A percentile compares a stretch with the other conserved stretches of the same genome.
Conservation (phyloP, 2,329 filamentous ascomycete species). For the Neofusicoccum sp. region DNA sequence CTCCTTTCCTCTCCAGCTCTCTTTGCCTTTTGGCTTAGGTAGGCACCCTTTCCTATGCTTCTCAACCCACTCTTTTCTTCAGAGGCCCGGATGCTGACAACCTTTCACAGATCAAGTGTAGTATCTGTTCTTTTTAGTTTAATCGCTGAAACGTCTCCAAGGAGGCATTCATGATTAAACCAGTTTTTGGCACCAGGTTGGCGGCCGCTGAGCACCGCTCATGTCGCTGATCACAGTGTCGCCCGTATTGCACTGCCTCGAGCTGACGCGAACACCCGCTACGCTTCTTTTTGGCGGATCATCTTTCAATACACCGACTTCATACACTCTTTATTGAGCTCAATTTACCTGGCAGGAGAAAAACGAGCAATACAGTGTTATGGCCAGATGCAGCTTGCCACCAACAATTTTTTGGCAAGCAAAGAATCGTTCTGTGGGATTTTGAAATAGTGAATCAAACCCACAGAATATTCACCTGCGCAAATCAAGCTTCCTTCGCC, state of each 20-base stretch:
- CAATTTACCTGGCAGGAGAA: too few species aligned
- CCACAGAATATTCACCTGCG: too few species aligned
- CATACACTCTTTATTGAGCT: too few species aligned
- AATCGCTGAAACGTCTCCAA: background rate
- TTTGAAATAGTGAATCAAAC: too few species aligned
- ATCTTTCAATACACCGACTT: background rate
- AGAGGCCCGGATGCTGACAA: too few species aligned
- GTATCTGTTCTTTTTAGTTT: conserved; percentile 1
- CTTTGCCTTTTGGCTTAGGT: background rate
- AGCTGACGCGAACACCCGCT: background rate
- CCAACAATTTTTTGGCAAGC: too few species aligned
- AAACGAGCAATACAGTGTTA: too few species aligned
- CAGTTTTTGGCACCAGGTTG: background rate
- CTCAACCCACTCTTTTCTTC: too few species aligned
- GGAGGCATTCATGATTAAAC: background rate
- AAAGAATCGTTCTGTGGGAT: too few species aligned
- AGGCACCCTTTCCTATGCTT: too few species aligned
- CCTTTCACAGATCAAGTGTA: conserved; percentile 5
- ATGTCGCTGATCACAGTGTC: background rate
- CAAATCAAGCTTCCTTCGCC: too few species aligned
- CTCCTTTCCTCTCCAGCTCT: background rate
- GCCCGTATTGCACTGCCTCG: background rate
- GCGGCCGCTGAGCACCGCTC: background rate
- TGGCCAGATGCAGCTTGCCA: too few species aligned
- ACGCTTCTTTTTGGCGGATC: background rate